phyloP scores from a whole-genome alignment of 192 early-diverging fungal species.

The Podila minutissima region DNA sequence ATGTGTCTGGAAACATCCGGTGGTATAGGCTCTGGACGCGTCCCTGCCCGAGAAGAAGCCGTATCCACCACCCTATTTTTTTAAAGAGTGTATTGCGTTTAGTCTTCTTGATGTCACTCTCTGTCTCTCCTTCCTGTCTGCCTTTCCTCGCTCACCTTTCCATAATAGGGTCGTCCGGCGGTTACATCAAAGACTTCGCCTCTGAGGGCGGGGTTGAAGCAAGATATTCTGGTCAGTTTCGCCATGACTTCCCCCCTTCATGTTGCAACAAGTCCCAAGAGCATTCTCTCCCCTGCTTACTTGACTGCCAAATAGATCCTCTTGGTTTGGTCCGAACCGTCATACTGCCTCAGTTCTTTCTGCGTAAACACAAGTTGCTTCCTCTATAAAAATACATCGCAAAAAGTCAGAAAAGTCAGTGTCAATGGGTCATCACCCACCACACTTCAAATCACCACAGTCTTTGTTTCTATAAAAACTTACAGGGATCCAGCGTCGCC shows the following conservation, averaged over 20 bases:
- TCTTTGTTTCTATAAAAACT: neutral
- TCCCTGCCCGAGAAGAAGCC: conserved; percentile 91
- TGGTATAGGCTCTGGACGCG: conserved; percentile 93
- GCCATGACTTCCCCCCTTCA: too few relatives aligned
- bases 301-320: conserved; percentile 93
- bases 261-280: too few relatives aligned
- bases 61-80: conserved; percentile 82
- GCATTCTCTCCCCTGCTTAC: conserved; percentile 1
- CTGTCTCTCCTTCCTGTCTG: neutral
- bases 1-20: conserved; percentile 94
- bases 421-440: neutral
- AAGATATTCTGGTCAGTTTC: too few relatives aligned
- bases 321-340: conserved; percentile 82
- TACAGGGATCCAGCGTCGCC: conserved; percentile 76
- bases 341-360: conserved; percentile 81
- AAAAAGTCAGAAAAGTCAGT: neutral
- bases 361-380: conserved; percentile 74
- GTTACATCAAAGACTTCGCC: conserved; percentile 97
- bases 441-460: neutral
- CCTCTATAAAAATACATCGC: conserved; percentile 30
- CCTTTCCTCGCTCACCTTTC: neutral
- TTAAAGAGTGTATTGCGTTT: too few relatives aligned
- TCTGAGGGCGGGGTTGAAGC: neutral
- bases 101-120: too few relatives aligned
- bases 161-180: conserved; percentile 80